Conservation (phyloP, 1,284 basidiomycete species). For the Porphyrellus sp. region DNA sequence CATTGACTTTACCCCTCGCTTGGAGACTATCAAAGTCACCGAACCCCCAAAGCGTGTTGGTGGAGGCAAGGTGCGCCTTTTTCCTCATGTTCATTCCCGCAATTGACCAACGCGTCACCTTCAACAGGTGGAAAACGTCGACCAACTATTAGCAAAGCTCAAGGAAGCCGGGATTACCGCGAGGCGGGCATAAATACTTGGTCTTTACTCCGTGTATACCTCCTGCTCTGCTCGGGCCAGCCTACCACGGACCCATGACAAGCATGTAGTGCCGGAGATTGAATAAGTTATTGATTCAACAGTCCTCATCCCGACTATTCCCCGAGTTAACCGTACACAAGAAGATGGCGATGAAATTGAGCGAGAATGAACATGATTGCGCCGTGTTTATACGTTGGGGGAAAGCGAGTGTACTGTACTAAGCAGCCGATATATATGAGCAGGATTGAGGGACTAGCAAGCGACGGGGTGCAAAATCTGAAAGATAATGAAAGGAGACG, state of each 20-base stretch:
- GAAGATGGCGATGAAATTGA: slow-evolving; percentile 1
- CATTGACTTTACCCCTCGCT: slow-evolving; percentile 74
- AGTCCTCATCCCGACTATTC: slow-evolving; percentile 6
- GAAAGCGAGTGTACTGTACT: slow-evolving; percentile 15
- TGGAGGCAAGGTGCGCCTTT: slow-evolving; percentile 74
- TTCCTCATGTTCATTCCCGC: neutral
- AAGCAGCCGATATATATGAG: slow-evolving; percentile 29
- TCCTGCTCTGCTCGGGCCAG: neutral
- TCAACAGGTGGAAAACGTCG: slow-evolving; percentile 72
- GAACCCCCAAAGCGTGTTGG: slow-evolving; percentile 92
- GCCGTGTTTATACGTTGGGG: slow-evolving; percentile 8
- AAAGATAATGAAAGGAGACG: slow-evolving; percentile 3
- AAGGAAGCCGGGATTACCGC: slow-evolving; percentile 83
- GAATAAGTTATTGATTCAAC: slow-evolving; percentile 23
- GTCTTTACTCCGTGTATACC: slow-evolving; percentile 4
- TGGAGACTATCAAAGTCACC: slow-evolving; percentile 88
- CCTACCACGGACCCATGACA: neutral
- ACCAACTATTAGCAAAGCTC: slow-evolving; percentile 87
- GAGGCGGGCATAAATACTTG: slow-evolving; percentile 28
- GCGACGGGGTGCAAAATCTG: slow-evolving; percentile 12
- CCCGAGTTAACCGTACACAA: slow-evolving; percentile 18
- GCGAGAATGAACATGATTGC: slow-evolving; percentile 10
- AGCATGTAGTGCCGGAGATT: neutral
- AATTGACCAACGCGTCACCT: neutral
- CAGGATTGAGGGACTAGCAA: slow-evolving; percentile 11